Base-by-base conservation (phyloP, 2,329 filamentous ascomycete genomes). In the Xylaria arbuscula region DNA sequence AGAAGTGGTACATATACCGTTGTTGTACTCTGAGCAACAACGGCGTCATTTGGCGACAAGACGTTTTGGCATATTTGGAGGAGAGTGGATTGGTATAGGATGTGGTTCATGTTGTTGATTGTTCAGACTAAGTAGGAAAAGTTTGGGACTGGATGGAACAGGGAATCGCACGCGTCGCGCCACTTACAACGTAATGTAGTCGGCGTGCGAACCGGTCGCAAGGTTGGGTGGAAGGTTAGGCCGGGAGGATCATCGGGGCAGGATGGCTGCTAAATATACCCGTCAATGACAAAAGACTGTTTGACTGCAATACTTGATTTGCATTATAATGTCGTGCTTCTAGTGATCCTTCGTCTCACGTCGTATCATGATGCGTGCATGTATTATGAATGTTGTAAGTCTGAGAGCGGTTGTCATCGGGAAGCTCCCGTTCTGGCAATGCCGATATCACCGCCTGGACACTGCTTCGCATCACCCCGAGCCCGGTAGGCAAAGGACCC, bases 351-450 rank as follows among this genome's bases (percentile, higher is more conserved):
- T 45, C 45, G 54, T 58, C 62, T 64, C 54, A 64, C n/a, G 19
- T 34, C 51, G 22, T 58, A 32, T 40, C 51, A 58, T 50, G 42
- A 40, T 58, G 34, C 17, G 15, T 58, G 34, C 28, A 28, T 51
- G 34, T 58, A 47, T 47, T 47, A 47, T 22, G 24, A 19, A 2
- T 36, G 9, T 45, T 17, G 17, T 17, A 22, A 11, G 24, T 51
- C 28, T 28, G 28, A 17, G 22, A 24, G 4, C 1, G 13, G 11
- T 57, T 40, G 57, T 19, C n/a, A 10, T 70, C 68, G 68, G 68
- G n/a, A 40, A 63, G 60, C 19, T 61, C 67, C 69, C 34, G 34
- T 71, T 71, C 63, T 60, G 66, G 69, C 61, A 71, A 67, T 62
- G 57, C 68, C 68, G 68, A 70, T 70, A 68, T 70, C 68, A 70